These are phyloP conservation scores for Cercospora sojina DNA, from an alignment of 2,329 filamentous ascomycete species.

Conservation along the genomic window DNA sequence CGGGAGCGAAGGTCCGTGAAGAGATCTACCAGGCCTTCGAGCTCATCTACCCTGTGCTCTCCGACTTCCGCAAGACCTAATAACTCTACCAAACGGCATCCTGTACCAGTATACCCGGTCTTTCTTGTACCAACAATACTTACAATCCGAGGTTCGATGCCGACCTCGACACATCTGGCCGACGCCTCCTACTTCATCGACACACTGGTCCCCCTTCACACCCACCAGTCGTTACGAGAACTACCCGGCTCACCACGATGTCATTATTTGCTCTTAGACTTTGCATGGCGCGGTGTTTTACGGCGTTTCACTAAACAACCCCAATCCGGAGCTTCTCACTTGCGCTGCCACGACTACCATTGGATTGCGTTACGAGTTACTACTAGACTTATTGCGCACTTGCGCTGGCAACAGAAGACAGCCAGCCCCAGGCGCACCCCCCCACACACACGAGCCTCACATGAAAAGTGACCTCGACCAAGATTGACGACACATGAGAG, in stretches of 20 bases:
- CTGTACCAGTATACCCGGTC: slow-evolving; percentile 31
- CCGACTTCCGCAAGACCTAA: slow-evolving; percentile 31
- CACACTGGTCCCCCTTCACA: slow-evolving; percentile 6
- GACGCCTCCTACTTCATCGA: slow-evolving; percentile 9
- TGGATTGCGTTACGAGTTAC: slow-evolving; percentile 13
- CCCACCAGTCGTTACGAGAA: slow-evolving; percentile 7
- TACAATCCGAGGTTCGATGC: slow-evolving; percentile 31
- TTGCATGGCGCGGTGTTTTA: slow-evolving; percentile 37
- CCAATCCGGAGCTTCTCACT: slow-evolving; percentile 12
- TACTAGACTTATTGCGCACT: slow-evolving; percentile 19
- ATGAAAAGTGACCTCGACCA: slow-evolving; percentile 11
- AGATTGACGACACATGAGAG: slow-evolving; percentile 19
- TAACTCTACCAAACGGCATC: slow-evolving; percentile 23
- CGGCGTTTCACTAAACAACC: slow-evolving; percentile 22
- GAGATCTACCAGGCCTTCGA: slow-evolving; percentile 97
- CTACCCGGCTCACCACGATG: slow-evolving; percentile 12
- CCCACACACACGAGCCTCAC: slow-evolving; percentile 6
- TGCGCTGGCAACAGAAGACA: slow-evolving; percentile 20
- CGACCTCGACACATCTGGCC: slow-evolving; percentile 27
- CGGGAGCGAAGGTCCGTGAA: slow-evolving; percentile 94
- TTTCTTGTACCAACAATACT: slow-evolving; percentile 32
- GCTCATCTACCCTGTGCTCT: slow-evolving; percentile 84
- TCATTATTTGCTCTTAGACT: slow-evolving; percentile 22
- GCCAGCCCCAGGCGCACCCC: slow-evolving; percentile 13
- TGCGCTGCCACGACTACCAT: slow-evolving; percentile 13